Evolutionary conservation across 2,329 filamentous ascomycete species (phyloP).

Genomic region (Aphanocladium album): DNA sequence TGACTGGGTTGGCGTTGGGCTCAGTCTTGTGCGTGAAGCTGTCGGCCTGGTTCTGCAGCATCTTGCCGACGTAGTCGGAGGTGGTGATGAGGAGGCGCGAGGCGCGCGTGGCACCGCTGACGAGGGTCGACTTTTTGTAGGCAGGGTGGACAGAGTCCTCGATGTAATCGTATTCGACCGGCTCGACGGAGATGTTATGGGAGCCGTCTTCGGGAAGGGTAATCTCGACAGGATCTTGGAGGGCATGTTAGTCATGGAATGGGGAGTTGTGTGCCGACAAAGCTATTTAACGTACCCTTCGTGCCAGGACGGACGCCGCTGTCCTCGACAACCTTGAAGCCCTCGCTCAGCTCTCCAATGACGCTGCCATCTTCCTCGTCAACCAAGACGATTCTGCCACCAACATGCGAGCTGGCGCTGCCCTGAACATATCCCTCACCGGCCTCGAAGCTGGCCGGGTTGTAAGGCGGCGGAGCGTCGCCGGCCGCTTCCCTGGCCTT

Average conservation of each 20-base stretch:
- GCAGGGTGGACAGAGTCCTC: constrained; percentile 78
- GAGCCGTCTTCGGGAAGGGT: constrained; percentile 64
- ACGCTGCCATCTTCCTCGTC: constrained; percentile 96
- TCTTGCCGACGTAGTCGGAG: constrained; percentile 72
- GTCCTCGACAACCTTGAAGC: constrained; percentile 75
- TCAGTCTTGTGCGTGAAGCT: constrained; percentile 75
- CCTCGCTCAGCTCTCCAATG: constrained; percentile 82
- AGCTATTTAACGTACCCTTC: constrained; percentile 58
- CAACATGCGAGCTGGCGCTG: constrained; percentile 45
- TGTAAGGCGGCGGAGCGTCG: constrained; percentile 60
- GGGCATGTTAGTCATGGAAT: background rate
- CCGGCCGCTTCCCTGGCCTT: constrained; percentile 37
- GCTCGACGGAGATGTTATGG: constrained; percentile 60
- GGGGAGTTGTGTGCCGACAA: no score
- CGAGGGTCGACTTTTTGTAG: constrained; percentile 83
- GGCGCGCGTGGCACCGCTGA: constrained; percentile 80
- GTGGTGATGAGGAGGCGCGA: constrained; percentile 90
- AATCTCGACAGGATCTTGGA: constrained; percentile 69
- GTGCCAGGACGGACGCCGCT: constrained; percentile 74
- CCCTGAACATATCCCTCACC: constrained; percentile 72
- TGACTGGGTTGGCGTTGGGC: constrained; percentile 73
- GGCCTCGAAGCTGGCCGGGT: constrained; percentile 73
- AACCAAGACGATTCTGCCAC: constrained; percentile 82
- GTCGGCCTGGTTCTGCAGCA: constrained; percentile 72
- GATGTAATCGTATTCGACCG: constrained; percentile 65